phyloP scores from a whole-genome alignment of 345 rosid genomes.

The Triadica sebifera region DNA sequence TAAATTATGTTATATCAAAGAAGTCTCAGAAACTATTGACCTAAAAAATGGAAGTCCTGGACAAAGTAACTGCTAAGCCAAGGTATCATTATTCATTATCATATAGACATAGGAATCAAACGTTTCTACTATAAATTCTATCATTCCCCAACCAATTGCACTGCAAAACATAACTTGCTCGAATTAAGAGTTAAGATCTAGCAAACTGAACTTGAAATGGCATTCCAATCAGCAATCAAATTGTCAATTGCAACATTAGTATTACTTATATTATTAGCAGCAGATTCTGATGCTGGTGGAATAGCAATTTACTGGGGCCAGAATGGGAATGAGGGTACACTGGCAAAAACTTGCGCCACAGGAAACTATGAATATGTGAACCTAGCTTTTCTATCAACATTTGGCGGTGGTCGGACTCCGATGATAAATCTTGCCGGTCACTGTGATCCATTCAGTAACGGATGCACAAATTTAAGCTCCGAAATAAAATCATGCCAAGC shows the following conservation, averaged over 20 bases:
- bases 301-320: slow-evolving; percentile 14
- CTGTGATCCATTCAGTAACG: not conserved
- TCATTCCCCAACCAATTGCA: too few species aligned
- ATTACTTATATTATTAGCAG: not conserved
- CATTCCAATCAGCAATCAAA: not conserved
- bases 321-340: slow-evolving; percentile 16
- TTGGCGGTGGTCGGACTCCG: slow-evolving; percentile 7
- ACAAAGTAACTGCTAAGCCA: not conserved
- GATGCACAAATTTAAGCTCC: slow-evolving; percentile 4
- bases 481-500: slow-evolving; percentile 13
- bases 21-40: too few species aligned
- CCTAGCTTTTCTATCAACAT: slow-evolving; percentile 15
- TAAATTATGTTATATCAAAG: too few species aligned
- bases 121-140: too few species aligned
- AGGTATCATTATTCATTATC: not conserved
- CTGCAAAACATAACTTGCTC: not conserved
- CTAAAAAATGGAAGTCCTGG: not conserved
- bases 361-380: slow-evolving; percentile 9
- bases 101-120: not conserved
- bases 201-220: slow-evolving; percentile 1
- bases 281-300: not conserved
- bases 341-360: slow-evolving; percentile 7
- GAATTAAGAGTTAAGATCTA: not conserved
- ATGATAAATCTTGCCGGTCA: slow-evolving; percentile 11
- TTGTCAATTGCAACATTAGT: not conserved